These are phyloP conservation scores for Rugonectria rugulosa DNA, from an alignment of 2,329 filamentous ascomycete genomes.

Conservation along the genomic window DNA sequence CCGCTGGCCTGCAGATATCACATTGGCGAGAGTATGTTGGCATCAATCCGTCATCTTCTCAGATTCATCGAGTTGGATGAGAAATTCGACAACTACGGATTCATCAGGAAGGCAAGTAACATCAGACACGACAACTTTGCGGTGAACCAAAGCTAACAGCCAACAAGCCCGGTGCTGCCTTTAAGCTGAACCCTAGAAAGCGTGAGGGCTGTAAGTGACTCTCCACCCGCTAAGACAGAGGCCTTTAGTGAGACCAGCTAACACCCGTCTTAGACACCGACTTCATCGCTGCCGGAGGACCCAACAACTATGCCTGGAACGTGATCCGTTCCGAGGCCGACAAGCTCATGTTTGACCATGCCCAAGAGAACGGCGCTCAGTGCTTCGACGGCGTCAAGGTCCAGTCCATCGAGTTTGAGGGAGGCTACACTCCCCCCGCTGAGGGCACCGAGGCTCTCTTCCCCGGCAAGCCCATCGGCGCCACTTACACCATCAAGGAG, in stretches of 20 bases:
- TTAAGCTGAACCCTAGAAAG: constrained; percentile 45
- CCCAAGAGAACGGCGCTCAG: constrained; percentile 48
- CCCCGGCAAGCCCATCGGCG: constrained; percentile 45
- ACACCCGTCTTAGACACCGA: constrained; percentile 44
- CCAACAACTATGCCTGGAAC: constrained; percentile 52
- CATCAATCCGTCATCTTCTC: constrained; percentile 51
- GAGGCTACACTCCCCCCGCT: background rate
- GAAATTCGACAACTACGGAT: constrained; percentile 50
- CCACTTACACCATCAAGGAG: constrained; percentile 45
- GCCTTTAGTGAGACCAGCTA: background rate
- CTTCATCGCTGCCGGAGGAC: constrained; percentile 50
- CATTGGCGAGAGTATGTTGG: constrained; percentile 48
- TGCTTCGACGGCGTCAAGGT: constrained; percentile 51
- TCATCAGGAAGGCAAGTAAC: constrained; percentile 47
- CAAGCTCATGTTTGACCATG: constrained; percentile 53
- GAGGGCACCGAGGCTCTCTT: constrained; percentile 13
- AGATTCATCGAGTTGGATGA: constrained; percentile 53
- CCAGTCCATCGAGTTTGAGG: constrained; percentile 42
- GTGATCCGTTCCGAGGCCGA: constrained; percentile 56
- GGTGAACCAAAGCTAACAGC: background rate
- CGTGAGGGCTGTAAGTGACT: constrained; percentile 45
- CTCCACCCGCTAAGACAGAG: background rate
- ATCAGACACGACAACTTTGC: background rate
- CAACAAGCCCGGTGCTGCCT: constrained; percentile 44
- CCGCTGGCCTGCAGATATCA: constrained; percentile 42